Evolutionary conservation across 495 filamentous ascomycete genomes (phyloP).

Genomic region (Oleoguttula mirabilis): DNA sequence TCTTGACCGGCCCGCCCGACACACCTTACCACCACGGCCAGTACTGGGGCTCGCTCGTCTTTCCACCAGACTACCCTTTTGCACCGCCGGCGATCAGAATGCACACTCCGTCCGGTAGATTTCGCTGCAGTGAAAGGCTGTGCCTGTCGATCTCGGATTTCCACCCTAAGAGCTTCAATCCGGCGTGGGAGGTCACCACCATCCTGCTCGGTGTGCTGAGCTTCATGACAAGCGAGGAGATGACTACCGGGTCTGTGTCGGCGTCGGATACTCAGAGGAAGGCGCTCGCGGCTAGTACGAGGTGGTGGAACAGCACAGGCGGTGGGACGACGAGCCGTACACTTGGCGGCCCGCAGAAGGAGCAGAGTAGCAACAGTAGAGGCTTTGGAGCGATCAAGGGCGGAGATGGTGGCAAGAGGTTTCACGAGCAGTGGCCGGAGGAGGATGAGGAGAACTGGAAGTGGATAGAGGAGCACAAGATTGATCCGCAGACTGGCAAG

Average conservation of each 20-base stretch:
- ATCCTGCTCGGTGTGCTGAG: constrained; percentile 88
- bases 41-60: constrained; percentile 95
- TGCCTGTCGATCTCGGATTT: constrained; percentile 95
- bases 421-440: constrained; percentile 80
- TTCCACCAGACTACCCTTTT: constrained; percentile 93
- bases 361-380: constrained; percentile 21
- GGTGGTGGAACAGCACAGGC: constrained; percentile 97
- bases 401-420: constrained; percentile 86
- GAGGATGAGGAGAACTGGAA: constrained; percentile 83
- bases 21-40: constrained; percentile 92
- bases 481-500: constrained; percentile 68
- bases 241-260: constrained; percentile 90
- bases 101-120: constrained; percentile 93
- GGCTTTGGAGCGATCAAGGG: constrained; percentile 61
- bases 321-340: constrained; percentile 61
- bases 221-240: constrained; percentile 98
- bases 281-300: constrained; percentile 60
- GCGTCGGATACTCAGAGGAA: constrained; percentile 67
- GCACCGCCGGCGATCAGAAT: constrained; percentile 95
- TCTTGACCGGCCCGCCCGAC: constrained; percentile 86
- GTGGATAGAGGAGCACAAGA: constrained; percentile 74
- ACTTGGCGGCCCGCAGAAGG: constrained; percentile 35
- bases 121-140: constrained; percentile 81
- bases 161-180: constrained; percentile 95
- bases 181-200: constrained; percentile 95